phyloP scores from a whole-genome alignment of 768 basidiomycete species.

The Collybiopsis confluens region DNA sequence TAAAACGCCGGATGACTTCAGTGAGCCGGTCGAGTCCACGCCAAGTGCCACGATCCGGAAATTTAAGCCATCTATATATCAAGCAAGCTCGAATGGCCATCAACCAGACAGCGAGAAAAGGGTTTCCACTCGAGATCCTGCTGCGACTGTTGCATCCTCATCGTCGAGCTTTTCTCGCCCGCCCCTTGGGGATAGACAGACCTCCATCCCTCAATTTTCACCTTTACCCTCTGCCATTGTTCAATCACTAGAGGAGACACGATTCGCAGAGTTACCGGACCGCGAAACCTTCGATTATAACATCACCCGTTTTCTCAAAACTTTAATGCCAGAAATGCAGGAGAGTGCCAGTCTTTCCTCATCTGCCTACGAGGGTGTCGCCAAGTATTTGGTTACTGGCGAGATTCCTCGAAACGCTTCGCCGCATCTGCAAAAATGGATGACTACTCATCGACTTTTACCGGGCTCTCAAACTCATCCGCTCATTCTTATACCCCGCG shows the following conservation, averaged over 20 bases:
- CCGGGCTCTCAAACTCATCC: conserved; percentile 4
- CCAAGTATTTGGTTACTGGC: background rate
- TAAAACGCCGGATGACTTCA: background rate
- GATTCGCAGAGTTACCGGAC: background rate
- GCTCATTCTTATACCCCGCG: conserved; percentile 7
- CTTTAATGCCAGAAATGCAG: conserved; percentile 8
- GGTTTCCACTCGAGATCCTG: conserved; percentile 1
- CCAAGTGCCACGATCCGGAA: background rate
- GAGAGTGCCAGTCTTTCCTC: conserved; percentile 2
- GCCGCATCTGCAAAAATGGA: conserved; percentile 2
- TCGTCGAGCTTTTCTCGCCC: background rate
- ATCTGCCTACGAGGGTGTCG: conserved; percentile 1
- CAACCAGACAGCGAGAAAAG: conserved; percentile 1
- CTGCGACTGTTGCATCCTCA: background rate
- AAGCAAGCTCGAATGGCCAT: background rate
- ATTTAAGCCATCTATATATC: conserved; percentile 2
- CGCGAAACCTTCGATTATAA: background rate
- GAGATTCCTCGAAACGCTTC: conserved; percentile 3
- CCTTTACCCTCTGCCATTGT: conserved; percentile 5
- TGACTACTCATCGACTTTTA: conserved; percentile 6
- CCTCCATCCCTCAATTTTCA: background rate
- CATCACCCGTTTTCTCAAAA: background rate
- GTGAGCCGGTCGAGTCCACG: background rate
- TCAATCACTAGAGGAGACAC: background rate
- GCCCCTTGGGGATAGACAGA: background rate